phyloP scores from a whole-genome alignment of 306 rosid species.

The Canavalia gladiata region DNA sequence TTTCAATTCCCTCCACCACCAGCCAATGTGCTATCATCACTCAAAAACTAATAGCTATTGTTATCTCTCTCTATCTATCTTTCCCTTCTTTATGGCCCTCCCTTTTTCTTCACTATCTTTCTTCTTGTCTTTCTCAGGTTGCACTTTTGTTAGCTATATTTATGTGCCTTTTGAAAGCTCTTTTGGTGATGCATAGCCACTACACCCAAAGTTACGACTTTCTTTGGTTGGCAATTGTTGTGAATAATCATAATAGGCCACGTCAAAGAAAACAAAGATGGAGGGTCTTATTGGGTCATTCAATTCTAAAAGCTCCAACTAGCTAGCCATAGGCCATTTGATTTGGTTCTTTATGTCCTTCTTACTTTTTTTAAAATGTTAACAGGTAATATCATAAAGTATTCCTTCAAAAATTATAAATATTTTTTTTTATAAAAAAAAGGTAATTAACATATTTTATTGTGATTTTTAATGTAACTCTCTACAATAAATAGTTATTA shows the following conservation, averaged over 20 bases:
- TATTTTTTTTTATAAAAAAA: not conserved
- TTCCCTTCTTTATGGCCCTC: constrained; percentile 26
- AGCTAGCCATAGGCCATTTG: constrained; percentile 30
- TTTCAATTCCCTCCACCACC: constrained; percentile 57
- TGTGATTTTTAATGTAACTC: no score
- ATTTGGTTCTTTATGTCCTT: constrained; percentile 37
- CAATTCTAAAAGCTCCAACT: constrained; percentile 28
- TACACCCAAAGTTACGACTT: constrained; percentile 47
- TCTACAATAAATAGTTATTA: no score
- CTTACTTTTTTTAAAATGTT: not conserved
- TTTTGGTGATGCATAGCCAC: constrained; percentile 67
- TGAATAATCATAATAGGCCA: constrained; percentile 50
- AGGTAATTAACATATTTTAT: not conserved
- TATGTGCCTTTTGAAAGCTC: constrained; percentile 59
- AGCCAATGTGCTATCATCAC: constrained; percentile 63
- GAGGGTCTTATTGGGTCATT: constrained; percentile 22
- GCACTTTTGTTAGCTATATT: constrained; percentile 50
- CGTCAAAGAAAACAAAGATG: not conserved
- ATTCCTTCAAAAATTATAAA: no score
- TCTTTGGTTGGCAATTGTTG: constrained; percentile 37
- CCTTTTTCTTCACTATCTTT: not conserved
- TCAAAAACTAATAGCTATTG: constrained; percentile 41
- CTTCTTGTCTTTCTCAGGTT: constrained; percentile 42
- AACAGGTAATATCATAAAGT: not conserved
- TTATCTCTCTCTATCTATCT: constrained; percentile 8